phyloP scores from a whole-genome alignment of 352 stramenopile species.

The Phytophthora podocarpi region DNA sequence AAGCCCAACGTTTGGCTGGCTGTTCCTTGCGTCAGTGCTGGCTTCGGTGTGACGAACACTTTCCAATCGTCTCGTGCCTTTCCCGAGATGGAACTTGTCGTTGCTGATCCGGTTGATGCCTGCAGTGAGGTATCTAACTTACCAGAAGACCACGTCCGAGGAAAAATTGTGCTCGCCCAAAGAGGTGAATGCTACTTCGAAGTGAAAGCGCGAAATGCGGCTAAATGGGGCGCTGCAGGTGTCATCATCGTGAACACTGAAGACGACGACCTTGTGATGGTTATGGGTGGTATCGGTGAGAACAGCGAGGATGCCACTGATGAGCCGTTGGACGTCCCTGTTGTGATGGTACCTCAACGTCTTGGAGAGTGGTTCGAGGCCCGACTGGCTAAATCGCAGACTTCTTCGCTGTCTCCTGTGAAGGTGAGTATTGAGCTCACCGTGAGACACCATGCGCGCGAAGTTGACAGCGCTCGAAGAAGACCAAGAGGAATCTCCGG shows the following conservation, averaged over 20 bases:
- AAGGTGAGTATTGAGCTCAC: slow-evolving; percentile 46
- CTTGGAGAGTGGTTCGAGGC: slow-evolving; percentile 63
- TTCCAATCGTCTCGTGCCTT: slow-evolving; percentile 35
- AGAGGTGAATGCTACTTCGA: slow-evolving; percentile 78
- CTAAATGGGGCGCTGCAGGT: slow-evolving; percentile 45
- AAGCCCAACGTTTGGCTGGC: slow-evolving; percentile 31
- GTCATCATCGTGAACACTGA: slow-evolving; percentile 72
- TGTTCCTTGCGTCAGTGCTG: slow-evolving; percentile 68
- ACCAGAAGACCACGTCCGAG: slow-evolving; percentile 31
- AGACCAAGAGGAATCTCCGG: slow-evolving; percentile 7
- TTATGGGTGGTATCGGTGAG: slow-evolving; percentile 66
- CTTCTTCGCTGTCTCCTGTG: slow-evolving; percentile 27
- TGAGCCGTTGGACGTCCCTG: slow-evolving; percentile 39
- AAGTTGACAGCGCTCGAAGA: slow-evolving; percentile 14
- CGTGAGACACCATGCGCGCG: slow-evolving; percentile 35
- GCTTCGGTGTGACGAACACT: slow-evolving; percentile 55
- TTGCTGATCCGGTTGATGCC: slow-evolving; percentile 59
- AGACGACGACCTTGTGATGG: slow-evolving; percentile 73
- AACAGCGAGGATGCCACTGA: slow-evolving; percentile 18
- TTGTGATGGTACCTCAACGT: slow-evolving; percentile 69
- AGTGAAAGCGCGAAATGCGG: slow-evolving; percentile 66
- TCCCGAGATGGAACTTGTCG: slow-evolving; percentile 34
- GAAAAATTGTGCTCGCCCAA: slow-evolving; percentile 56
- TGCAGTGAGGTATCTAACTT: slow-evolving; percentile 48
- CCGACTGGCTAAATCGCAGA: slow-evolving; percentile 20